These are phyloP conservation scores for Picea sitchensis DNA, from an alignment of 75 land plant species.

Conservation along the genomic window DNA sequence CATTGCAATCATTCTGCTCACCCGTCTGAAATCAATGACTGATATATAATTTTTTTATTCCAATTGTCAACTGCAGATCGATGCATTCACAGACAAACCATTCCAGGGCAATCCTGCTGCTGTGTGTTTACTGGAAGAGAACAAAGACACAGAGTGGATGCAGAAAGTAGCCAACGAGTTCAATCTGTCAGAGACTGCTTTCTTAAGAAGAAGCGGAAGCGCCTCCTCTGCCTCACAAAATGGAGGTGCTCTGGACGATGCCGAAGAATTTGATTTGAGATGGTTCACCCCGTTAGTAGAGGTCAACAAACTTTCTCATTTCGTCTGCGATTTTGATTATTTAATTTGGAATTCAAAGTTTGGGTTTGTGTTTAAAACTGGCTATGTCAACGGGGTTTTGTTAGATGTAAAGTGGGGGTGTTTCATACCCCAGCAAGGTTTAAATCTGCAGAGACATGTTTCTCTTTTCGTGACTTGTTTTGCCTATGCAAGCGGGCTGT, in stretches of 20 bases:
- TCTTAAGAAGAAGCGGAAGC: constrained; percentile 21
- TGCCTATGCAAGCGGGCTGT: too few relatives aligned
- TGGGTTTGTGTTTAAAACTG: too few relatives aligned
- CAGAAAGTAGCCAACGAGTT: constrained; percentile 70
- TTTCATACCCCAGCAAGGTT: too few relatives aligned
- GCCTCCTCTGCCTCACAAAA: background rate
- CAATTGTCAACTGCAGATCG: constrained; percentile 29
- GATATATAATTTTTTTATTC: background rate
- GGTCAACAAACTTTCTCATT: constrained; percentile 19
- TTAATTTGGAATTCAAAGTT: too few relatives aligned
- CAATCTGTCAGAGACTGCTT: constrained; percentile 72
- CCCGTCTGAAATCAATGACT: background rate
- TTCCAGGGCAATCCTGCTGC: constrained; percentile 89
- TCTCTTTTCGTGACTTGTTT: too few relatives aligned
- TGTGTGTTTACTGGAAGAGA: constrained; percentile 54
- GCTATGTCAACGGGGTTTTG: too few relatives aligned
- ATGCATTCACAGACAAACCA: constrained; percentile 69
- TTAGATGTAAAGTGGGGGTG: too few relatives aligned
- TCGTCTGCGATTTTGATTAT: too few relatives aligned
- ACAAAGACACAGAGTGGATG: constrained; percentile 47
- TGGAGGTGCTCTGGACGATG: constrained; percentile 1
- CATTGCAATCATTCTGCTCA: background rate
- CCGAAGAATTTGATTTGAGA: constrained; percentile 45
- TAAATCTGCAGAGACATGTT: too few relatives aligned
- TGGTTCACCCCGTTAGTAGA: constrained; percentile 85